phyloP scores from a whole-genome alignment of 1,284 basidiomycete species.

The Trametes versicolor region DNA sequence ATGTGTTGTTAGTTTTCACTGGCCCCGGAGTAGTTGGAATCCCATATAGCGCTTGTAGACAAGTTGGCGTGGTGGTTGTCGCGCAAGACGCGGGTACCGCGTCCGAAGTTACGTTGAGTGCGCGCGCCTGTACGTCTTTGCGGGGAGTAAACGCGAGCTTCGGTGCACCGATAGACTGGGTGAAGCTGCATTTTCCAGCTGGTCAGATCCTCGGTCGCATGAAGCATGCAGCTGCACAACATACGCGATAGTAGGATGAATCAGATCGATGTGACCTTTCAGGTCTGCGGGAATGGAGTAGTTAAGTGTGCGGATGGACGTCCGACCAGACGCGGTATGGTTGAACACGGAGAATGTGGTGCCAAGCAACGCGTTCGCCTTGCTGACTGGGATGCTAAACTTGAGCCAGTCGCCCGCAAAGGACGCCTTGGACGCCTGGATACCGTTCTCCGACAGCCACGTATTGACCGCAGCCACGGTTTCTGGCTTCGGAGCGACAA shows the following conservation, averaged over 20 bases:
- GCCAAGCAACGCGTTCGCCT: constrained; percentile 50
- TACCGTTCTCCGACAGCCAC: constrained; percentile 50
- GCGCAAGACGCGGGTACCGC: constrained; percentile 47
- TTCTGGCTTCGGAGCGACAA: constrained; percentile 48
- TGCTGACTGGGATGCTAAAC: constrained; percentile 48
- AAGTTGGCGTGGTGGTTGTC: constrained; percentile 59
- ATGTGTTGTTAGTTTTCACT: constrained; percentile 55
- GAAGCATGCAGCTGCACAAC: constrained; percentile 6
- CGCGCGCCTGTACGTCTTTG: background rate
- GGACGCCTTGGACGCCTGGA: constrained; percentile 43
- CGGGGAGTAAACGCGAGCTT: constrained; percentile 15
- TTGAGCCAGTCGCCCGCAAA: constrained; percentile 54
- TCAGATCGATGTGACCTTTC: constrained; percentile 48
- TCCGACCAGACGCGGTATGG: constrained; percentile 44
- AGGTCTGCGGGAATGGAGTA: constrained; percentile 54
- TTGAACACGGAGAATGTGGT: constrained; percentile 51
- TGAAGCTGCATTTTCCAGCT: constrained; percentile 35
- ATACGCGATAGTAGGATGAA: constrained; percentile 52
- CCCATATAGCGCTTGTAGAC: constrained; percentile 63
- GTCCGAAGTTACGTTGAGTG: constrained; percentile 28
- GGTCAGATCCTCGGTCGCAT: background rate
- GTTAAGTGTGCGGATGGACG: constrained; percentile 49
- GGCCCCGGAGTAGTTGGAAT: constrained; percentile 54
- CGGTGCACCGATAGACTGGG: constrained; percentile 27
- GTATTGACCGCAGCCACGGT: constrained; percentile 47